Evolutionary conservation across 441 rosid genomes (phyloP).

Genomic region (Gossypium davidsonii): DNA sequence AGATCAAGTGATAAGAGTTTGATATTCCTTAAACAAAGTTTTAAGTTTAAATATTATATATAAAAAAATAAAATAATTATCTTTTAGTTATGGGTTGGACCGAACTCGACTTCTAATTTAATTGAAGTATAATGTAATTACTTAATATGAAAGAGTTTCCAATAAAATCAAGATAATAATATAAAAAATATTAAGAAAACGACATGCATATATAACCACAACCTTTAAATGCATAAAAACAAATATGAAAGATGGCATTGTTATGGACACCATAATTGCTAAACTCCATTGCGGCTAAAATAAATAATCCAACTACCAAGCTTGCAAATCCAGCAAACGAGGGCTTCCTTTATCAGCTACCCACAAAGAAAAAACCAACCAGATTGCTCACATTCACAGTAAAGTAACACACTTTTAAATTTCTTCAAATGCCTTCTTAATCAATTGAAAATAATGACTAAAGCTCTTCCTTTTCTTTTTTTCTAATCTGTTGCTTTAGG

Average conservation of each 20-base stretch:
- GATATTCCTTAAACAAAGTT: too few species aligned
- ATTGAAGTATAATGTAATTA: too few species aligned
- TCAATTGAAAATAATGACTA: slow-evolving; percentile 9
- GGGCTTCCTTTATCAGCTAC: slow-evolving; percentile 17
- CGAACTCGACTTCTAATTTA: too few species aligned
- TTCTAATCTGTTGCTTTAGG: slow-evolving; percentile 18
- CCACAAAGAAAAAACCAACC: slow-evolving; percentile 20
- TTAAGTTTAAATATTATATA: too few species aligned
- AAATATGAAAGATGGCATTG: neutral
- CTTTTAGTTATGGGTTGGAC: too few species aligned
- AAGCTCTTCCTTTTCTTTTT: slow-evolving; percentile 1
- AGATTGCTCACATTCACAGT: slow-evolving; percentile 22
- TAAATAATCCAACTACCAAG: slow-evolving; percentile 16
- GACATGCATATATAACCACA: neutral
- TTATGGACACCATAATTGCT: slow-evolving; percentile 18
- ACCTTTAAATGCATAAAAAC: neutral
- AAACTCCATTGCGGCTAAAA: slow-evolving; percentile 6
- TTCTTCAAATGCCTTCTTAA: neutral
- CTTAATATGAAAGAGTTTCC: too few species aligned
- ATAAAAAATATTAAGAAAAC: neutral
- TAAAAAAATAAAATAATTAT: too few species aligned
- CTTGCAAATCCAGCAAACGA: slow-evolving; percentile 45
- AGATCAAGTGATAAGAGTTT: too few species aligned
- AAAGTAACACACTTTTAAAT: slow-evolving; percentile 17
- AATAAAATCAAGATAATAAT: neutral